These are phyloP conservation scores for Bothriochloa decipiens DNA, from an alignment of 176 grass and related monocot species.

Conservation along the genomic window DNA sequence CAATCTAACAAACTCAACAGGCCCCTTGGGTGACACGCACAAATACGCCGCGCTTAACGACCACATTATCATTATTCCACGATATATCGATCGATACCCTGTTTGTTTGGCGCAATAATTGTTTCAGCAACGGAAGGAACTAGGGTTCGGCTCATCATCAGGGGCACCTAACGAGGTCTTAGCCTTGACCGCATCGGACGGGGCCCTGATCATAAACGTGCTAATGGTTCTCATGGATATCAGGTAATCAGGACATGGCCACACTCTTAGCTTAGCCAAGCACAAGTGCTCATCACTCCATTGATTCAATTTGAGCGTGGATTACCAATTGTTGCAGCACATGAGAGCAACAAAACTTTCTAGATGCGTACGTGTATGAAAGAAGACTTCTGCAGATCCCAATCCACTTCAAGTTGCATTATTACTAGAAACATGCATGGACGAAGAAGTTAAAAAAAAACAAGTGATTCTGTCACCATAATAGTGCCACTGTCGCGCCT, in stretches of 20 bases:
- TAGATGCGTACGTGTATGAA: neutral
- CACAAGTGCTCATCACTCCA: neutral
- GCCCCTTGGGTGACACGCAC: slow-evolving; percentile 15
- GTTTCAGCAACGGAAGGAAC: slow-evolving; percentile 21
- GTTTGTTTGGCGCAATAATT: slow-evolving; percentile 25
- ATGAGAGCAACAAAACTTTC: neutral
- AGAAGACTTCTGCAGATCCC: neutral
- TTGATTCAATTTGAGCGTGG: neutral
- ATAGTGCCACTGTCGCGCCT: neutral
- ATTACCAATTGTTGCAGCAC: neutral
- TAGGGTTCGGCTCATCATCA: neutral
- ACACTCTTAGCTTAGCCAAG: neutral
- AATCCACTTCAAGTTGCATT: neutral
- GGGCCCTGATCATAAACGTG: neutral
- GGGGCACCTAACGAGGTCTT: slow-evolving; percentile 1
- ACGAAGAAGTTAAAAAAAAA: neutral
- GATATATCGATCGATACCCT: neutral
- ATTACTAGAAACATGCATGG: neutral
- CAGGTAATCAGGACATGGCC: neutral
- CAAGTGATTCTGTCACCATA: neutral
- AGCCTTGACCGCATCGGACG: slow-evolving; percentile 21
- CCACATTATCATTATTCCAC: neutral
- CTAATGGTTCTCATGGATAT: neutral
- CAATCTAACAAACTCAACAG: no score
- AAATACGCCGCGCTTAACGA: slow-evolving; percentile 19